phyloP scores from a whole-genome alignment of 108 stramenopile genomes.

The Poteriospumella lacustris region DNA sequence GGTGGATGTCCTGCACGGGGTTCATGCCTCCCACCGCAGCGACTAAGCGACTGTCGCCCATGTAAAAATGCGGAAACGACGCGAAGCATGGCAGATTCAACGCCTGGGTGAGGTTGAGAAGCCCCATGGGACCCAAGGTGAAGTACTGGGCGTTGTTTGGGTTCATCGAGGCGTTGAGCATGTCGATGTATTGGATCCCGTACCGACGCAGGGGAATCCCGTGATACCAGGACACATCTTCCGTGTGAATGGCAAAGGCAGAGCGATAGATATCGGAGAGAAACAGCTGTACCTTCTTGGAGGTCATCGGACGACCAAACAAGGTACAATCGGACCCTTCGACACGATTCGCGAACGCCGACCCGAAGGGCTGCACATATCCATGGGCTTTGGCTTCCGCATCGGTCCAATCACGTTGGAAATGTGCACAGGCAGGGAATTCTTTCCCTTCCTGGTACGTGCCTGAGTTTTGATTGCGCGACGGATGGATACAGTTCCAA shows the following conservation, averaged over 20 bases:
- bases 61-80: constrained; percentile 9
- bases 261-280: constrained; percentile 27
- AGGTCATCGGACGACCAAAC: not conserved
- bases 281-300: constrained; percentile 18
- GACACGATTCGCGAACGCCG: constrained; percentile 10
- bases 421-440: constrained; percentile 25
- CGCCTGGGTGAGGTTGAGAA: not conserved
- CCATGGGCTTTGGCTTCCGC: not conserved
- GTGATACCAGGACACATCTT: not conserved
- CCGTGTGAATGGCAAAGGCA: not conserved
- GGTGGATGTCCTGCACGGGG: not conserved
- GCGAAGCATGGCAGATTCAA: not conserved
- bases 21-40: constrained; percentile 1
- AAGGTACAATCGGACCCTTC: not conserved
- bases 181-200: constrained; percentile 1
- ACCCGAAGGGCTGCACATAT: not conserved
- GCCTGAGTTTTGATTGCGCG: not conserved
- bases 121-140: not conserved
- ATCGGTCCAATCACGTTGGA: constrained; percentile 14
- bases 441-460: not conserved
- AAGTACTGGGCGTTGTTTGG: constrained; percentile 17
- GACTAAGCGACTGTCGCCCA: not conserved
- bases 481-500: constrained; percentile 1
- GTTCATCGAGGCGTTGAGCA: not conserved
- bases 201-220: not conserved